phyloP scores from a whole-genome alignment of 345 rosid species.

The Eucalyptus coolabah region DNA sequence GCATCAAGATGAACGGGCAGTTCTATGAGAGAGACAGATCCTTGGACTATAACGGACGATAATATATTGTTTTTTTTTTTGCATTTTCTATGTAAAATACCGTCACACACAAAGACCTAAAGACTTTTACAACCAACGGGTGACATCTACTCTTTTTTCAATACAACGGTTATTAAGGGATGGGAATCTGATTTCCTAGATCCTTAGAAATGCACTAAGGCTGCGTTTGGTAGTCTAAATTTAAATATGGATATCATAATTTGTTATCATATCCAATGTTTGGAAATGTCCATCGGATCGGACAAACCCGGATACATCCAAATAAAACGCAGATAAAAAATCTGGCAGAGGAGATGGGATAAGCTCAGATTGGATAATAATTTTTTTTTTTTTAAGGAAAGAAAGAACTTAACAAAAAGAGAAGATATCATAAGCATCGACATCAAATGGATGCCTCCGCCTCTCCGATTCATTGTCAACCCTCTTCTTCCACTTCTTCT shows the following conservation, averaged over 20 bases:
- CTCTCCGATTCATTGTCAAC: too few relatives aligned
- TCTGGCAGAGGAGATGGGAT: too few relatives aligned
- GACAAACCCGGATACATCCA: rapidly evolving
- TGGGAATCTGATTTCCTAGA: neutral
- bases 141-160: neutral
- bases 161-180: neutral
- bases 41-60: neutral
- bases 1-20: neutral
- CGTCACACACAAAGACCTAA: neutral
- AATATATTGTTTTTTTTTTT: neutral
- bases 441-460: too few relatives aligned
- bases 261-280: too few relatives aligned
- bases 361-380: rapidly evolving
- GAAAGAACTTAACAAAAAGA: too few relatives aligned
- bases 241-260: rapidly evolving
- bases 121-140: neutral
- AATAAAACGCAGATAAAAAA: rapidly evolving
- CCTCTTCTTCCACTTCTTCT: too few relatives aligned
- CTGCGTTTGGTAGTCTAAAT: rapidly evolving
- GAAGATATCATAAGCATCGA: too few relatives aligned
- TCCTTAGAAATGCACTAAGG: neutral
- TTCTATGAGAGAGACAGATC: neutral
- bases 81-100: neutral
- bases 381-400: too few relatives aligned
- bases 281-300: too few relatives aligned